phyloP scores from a whole-genome alignment of 805 yeast species.

The Metschnikowia hibisci region DNA sequence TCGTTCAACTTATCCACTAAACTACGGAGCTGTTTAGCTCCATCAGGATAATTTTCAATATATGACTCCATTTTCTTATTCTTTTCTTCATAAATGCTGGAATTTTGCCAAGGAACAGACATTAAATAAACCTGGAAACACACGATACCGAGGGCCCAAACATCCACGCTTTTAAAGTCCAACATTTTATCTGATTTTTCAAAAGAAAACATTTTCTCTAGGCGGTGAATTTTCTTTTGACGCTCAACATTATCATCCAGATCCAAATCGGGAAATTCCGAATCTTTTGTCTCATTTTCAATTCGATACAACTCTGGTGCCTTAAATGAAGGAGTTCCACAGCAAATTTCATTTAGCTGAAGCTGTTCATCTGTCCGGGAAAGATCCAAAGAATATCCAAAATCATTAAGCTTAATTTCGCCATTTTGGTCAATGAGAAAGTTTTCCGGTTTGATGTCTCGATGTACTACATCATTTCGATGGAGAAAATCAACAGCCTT shows the following conservation, averaged over 20 bases:
- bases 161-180: conserved; percentile 39
- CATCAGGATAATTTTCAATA: conserved; percentile 26
- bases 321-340: conserved; percentile 53
- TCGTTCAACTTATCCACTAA: conserved; percentile 27
- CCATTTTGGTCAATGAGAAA: conserved; percentile 45
- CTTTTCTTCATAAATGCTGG: conserved; percentile 24
- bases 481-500: conserved; percentile 46
- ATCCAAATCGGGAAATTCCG: conserved; percentile 1
- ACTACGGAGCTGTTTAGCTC: conserved; percentile 18
- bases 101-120: conserved; percentile 46
- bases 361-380: conserved; percentile 17
- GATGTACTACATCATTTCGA: conserved; percentile 39
- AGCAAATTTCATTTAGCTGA: conserved; percentile 22
- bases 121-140: conserved; percentile 44
- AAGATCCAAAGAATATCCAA: conserved; percentile 46
- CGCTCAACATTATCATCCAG: conserved; percentile 5
- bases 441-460: conserved; percentile 57
- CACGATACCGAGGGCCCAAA: conserved; percentile 51
- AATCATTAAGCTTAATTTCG: conserved; percentile 44
- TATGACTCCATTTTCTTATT: conserved; percentile 23
- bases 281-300: conserved; percentile 14
- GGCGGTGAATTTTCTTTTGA: conserved; percentile 5
- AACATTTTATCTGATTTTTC: background rate
- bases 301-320: conserved; percentile 47
- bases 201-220: background rate